These are phyloP conservation scores for Fraxinus greggii DNA, from an alignment of 305 asterid genomes.

Conservation along the genomic window DNA sequence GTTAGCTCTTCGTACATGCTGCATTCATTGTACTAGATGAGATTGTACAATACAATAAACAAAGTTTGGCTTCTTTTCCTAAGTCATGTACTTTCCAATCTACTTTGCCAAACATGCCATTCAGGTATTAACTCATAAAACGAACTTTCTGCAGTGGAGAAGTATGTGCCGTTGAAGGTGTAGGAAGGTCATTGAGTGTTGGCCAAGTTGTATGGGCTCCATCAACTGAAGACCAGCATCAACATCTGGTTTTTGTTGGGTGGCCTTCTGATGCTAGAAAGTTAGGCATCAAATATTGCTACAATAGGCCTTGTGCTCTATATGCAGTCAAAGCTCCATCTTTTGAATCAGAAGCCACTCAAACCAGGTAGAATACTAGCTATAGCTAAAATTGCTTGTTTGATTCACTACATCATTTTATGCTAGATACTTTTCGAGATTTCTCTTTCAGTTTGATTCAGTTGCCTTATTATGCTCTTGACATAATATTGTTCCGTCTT, in stretches of 20 bases:
- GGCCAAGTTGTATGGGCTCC: conserved; percentile 99
- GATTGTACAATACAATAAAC: background rate
- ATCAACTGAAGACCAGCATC: conserved; percentile 39
- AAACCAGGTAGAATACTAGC: conserved; percentile 38
- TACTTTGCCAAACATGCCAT: background rate
- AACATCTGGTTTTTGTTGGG: conserved; percentile 78
- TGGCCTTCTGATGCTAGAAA: conserved; percentile 87
- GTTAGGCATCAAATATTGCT: conserved; percentile 83
- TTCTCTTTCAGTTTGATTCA: conserved; percentile 5
- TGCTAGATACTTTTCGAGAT: background rate
- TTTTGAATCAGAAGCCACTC: conserved; percentile 40
- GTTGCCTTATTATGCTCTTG: conserved; percentile 25
- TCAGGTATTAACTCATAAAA: conserved; percentile 3
- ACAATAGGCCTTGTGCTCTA: conserved; percentile 81
- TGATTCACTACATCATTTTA: background rate
- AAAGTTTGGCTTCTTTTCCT: conserved; percentile 1
- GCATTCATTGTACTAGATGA: background rate
- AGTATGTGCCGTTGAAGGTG: conserved; percentile 51
- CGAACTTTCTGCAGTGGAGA: conserved; percentile 71
- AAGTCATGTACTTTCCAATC: background rate
- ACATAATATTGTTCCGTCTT: conserved; percentile 28
- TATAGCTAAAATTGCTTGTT: conserved; percentile 20
- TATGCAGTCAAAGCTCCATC: conserved; percentile 75
- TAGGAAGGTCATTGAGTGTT: conserved; percentile 64
- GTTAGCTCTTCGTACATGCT: background rate